phyloP scores from a whole-genome alignment of 345 rosid genomes.

The Isatis tinctoria region DNA sequence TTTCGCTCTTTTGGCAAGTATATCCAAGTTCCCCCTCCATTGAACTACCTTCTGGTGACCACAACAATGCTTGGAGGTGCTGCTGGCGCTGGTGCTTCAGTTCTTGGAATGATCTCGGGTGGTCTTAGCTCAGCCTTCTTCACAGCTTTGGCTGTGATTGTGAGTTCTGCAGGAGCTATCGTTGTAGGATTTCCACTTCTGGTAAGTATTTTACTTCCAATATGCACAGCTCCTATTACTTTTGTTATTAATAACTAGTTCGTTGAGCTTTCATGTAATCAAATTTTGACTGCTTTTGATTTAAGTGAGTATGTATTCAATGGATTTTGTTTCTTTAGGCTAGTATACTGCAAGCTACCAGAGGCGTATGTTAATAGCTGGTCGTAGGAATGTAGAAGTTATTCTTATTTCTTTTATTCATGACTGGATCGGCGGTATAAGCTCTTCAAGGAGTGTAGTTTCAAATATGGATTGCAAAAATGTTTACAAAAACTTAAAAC shows the following conservation, averaged over 20 bases:
- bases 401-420: background rate
- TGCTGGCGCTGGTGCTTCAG: constrained; percentile 78
- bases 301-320: background rate
- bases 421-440: background rate
- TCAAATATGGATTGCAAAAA: background rate
- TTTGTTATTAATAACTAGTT: background rate
- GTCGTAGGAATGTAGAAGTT: background rate
- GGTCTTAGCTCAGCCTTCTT: constrained; percentile 68
- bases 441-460: background rate
- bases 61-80: constrained; percentile 91
- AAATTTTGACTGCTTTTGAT: background rate
- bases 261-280: background rate
- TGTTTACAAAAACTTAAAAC: background rate
- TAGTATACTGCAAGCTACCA: background rate
- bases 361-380: background rate
- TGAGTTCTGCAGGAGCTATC: constrained; percentile 89
- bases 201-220: constrained; percentile 45
- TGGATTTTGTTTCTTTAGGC: background rate
- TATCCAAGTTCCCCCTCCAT: constrained; percentile 91
- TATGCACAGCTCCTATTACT: background rate
- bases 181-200: constrained; percentile 88
- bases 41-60: constrained; percentile 85
- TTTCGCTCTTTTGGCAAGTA: constrained; percentile 94
- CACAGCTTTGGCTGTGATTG: constrained; percentile 75
- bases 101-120: constrained; percentile 86